phyloP scores from a whole-genome alignment of 805 yeast genomes.

The Saccharomycopsis fermentans region DNA sequence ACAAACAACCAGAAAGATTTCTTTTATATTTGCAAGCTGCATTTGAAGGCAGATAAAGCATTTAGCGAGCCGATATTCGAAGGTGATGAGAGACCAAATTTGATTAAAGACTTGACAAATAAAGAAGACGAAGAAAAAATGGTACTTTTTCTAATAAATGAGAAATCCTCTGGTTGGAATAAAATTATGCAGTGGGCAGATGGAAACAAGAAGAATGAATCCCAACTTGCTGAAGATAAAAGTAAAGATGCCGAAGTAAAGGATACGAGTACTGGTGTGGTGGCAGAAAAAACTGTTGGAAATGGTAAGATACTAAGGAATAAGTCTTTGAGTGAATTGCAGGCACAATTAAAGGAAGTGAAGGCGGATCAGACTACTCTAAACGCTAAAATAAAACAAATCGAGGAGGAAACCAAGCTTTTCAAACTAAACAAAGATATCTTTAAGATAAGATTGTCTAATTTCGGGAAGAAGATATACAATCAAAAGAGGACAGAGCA shows the following conservation, averaged over 20 bases:
- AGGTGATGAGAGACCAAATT: conserved; percentile 3
- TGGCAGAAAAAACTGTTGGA: background rate
- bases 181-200: conserved; percentile 3
- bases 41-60: conserved; percentile 34
- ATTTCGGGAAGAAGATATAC: conserved; percentile 5
- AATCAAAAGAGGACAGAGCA: conserved; percentile 10
- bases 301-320: background rate
- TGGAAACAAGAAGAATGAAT: background rate
- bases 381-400: background rate
- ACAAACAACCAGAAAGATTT: conserved; percentile 32
- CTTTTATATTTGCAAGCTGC: conserved; percentile 41
- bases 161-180: conserved; percentile 10
- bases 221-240: background rate
- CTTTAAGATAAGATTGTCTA: conserved; percentile 11
- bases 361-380: background rate
- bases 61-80: conserved; percentile 11
- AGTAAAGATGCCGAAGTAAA: background rate
- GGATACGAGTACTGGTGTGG: background rate
- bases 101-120: background rate
- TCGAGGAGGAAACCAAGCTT: conserved; percentile 7
- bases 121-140: conserved; percentile 9
- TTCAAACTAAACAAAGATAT: conserved; percentile 12
- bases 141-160: conserved; percentile 6
- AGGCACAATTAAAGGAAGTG: background rate
- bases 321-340: conserved; percentile 7